Percentiles rank a stretch among this genome's conserved stretches.
Evolutionary conservation across 495 filamentous ascomycete species (phyloP).

Genomic region (Penicillium flavigenum): DNA sequence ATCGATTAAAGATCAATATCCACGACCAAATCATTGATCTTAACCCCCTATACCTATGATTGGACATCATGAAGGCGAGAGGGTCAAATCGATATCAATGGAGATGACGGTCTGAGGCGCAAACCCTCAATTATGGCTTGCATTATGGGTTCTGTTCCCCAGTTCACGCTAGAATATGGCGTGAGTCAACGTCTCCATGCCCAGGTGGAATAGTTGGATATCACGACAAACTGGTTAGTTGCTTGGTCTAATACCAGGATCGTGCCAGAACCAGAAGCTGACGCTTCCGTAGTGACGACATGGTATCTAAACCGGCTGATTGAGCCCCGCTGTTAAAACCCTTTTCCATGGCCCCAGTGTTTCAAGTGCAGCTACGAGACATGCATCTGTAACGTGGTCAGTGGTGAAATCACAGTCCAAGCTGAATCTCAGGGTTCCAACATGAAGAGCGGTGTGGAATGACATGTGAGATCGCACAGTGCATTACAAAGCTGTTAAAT

Average conservation of each 20-base stretch:
- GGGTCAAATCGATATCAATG: constrained; percentile 45
- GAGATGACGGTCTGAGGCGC: constrained; percentile 43
- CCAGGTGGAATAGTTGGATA: constrained; percentile 5
- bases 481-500: not conserved
- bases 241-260: constrained; percentile 31
- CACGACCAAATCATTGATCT: not conserved
- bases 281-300: constrained; percentile 25
- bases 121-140: constrained; percentile 33
- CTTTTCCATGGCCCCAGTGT: constrained; percentile 28
- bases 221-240: constrained; percentile 25
- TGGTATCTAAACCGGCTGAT: constrained; percentile 3
- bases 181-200: not conserved
- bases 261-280: constrained; percentile 26
- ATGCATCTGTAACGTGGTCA: constrained; percentile 1
- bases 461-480: not conserved
- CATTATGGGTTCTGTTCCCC: constrained; percentile 26
- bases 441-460: constrained; percentile 1
- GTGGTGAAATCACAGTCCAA: not conserved
- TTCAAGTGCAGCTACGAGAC: constrained; percentile 11
- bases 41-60: not conserved
- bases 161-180: constrained; percentile 21
- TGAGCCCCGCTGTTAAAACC: constrained; percentile 22
- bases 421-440: not conserved
- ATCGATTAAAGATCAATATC: not conserved
- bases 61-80: constrained; percentile 32